Base-by-base conservation (phyloP, 768 basidiomycete genomes). In the Cyclocybe aegerita region DNA sequence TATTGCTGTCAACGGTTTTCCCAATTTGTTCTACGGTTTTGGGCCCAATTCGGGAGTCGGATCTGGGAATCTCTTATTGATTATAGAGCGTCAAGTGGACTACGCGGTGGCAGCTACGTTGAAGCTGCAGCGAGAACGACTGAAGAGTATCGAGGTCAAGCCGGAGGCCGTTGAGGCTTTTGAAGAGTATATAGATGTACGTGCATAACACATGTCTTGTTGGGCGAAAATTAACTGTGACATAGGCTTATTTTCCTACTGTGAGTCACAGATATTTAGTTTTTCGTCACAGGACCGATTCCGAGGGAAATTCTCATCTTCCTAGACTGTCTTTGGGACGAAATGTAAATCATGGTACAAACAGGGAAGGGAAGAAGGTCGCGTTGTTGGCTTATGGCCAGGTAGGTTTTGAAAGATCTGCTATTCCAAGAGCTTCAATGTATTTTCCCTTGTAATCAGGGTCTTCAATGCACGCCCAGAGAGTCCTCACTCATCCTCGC, bases 261-360 rank as follows among this genome's bases (percentile, higher is more conserved):
- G 80, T 77, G 7, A 56, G 48, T 31, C 7, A 15, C 30, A 29
- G 66, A 53, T 7, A 15, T 15, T 33, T 15, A 8, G 9, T 10
- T n/a, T 36, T 23, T 32, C 36, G 11, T 42, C 3, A 12, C 23
- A 23, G 23, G n/a, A 29, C 7, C 23, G 23, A 11, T 9, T 43
- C n/a, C n/a, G 35, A 34, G 34, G 30, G 4, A n/a, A 14, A 51
- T 15, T 52, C 9, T 51, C 34, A 49, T 31, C 9, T n/a, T 12
- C 12, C 23, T 46, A 83, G 79, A 83, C 81, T 4, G 81, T 85
- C 2, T 85, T 78, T 60, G 72, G 76, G 34, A 72, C 76, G 42
- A 78, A 78, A 54, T 85, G 83, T 55, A 67, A 75, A 10, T 81
- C 81, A 31, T 87, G 85, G 83, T 86, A 85, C 59, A 85, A 85